Percentiles rank a stretch among this genome's conserved stretches.
These are phyloP conservation scores for Tetracladium setigerum DNA, from an alignment of 495 filamentous ascomycete genomes.

Conservation along the genomic window DNA sequence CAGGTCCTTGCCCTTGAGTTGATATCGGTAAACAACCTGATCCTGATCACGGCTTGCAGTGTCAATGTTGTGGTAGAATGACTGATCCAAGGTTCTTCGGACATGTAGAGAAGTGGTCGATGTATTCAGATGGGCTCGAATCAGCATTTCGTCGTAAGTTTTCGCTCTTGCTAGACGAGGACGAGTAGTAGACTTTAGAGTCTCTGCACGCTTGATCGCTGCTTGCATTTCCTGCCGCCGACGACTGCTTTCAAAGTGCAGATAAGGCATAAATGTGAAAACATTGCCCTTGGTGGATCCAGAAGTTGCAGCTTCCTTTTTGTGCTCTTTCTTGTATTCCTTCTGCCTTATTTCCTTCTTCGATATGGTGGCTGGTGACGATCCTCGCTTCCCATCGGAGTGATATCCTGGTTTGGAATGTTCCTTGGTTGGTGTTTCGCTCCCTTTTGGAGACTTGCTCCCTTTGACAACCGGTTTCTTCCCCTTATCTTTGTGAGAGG, in stretches of 20 bases:
- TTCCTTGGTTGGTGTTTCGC: constrained; percentile 7
- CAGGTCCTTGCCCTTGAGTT: constrained; percentile 29
- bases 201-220: constrained; percentile 42
- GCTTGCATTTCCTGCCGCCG: constrained; percentile 51
- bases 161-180: constrained; percentile 20
- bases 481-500: constrained; percentile 27
- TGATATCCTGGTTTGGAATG: constrained; percentile 3
- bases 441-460: constrained; percentile 25
- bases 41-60: constrained; percentile 57
- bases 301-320: constrained; percentile 1
- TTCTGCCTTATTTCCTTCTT: too few relatives aligned
- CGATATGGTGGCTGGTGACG: constrained; percentile 1
- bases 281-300: constrained; percentile 15
- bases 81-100: constrained; percentile 63
- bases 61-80: constrained; percentile 65
- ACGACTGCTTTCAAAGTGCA: constrained; percentile 58
- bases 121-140: constrained; percentile 52
- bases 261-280: constrained; percentile 48
- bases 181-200: constrained; percentile 18
- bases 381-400: not conserved
- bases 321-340: too few relatives aligned
- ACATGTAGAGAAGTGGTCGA: constrained; percentile 51
- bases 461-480: constrained; percentile 31
- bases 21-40: constrained; percentile 64
- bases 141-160: constrained; percentile 54